Percentiles rank a stretch among this genome's conserved stretches.
Conservation (phyloP, 257 asterid species). For the Solanum lycopersicoides region DNA sequence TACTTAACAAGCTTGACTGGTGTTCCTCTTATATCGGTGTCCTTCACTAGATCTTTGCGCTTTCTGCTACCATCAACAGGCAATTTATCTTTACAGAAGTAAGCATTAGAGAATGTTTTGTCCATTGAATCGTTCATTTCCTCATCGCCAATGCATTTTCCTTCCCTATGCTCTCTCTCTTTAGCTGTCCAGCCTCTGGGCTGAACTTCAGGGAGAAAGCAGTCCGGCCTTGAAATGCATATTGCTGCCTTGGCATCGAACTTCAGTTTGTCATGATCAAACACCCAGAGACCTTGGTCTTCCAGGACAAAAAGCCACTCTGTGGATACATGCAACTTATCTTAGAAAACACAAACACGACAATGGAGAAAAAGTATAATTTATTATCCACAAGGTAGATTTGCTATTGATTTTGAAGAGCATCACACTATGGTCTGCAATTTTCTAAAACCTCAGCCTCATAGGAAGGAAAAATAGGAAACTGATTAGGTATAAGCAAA, state of each 20-base stretch:
- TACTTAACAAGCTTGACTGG: conserved; percentile 36
- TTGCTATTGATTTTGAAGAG: neutral
- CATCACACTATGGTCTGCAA: neutral
- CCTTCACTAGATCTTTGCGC: conserved; percentile 37
- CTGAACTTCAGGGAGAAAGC: conserved; percentile 5
- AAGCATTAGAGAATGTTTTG: conserved; percentile 5
- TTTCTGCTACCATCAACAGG: conserved; percentile 25
- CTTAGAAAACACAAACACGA: neutral
- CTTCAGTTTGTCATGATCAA: conserved; percentile 16
- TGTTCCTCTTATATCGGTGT: conserved; percentile 18
- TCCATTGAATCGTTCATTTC: conserved; percentile 21
- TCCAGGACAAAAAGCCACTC: conserved; percentile 53
- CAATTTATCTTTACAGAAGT: neutral
- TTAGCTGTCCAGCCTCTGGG: neutral
- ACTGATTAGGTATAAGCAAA: neutral
- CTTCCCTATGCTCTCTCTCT: neutral
- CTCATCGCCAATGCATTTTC: conserved; percentile 14
- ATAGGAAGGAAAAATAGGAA: neutral
- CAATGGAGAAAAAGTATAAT: neutral
- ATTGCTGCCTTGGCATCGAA: conserved; percentile 27
- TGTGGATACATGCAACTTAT: conserved; percentile 6
- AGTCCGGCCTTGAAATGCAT: conserved; percentile 6
- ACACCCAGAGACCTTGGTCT: conserved; percentile 30
- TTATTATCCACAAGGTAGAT: neutral
- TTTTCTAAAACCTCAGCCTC: neutral